A percentile compares a stretch with the other conserved stretches of the same genome.
Evolutionary conservation across 2,329 filamentous ascomycete genomes (phyloP).

Genomic region (Metarhizium guizhouense): DNA sequence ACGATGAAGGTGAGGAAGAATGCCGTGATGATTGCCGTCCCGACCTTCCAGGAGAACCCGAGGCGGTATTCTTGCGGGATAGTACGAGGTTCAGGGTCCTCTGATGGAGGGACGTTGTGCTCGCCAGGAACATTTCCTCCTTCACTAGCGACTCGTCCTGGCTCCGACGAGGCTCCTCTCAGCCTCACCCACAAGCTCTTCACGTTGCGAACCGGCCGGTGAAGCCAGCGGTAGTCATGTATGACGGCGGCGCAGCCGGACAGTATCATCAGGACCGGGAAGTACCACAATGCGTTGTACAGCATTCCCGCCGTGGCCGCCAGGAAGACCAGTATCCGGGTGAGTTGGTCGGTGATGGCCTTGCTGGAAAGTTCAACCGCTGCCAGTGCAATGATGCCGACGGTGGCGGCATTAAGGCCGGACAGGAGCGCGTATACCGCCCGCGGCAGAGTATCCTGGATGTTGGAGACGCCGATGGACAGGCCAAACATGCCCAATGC

Average conservation of each 20-base stretch:
- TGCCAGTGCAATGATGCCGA: conserved; percentile 63
- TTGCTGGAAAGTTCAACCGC: conserved; percentile 60
- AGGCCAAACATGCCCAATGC: conserved; percentile 63
- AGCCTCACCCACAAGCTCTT: background rate
- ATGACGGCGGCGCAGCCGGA: conserved; percentile 43
- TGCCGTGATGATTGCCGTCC: conserved; percentile 28
- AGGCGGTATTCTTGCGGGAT: conserved; percentile 18
- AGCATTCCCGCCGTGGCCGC: conserved; percentile 56
- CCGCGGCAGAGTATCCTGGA: conserved; percentile 48
- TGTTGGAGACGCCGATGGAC: conserved; percentile 52
- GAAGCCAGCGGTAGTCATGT: conserved; percentile 47
- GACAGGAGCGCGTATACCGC: conserved; percentile 61
- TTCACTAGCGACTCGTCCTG: background rate
- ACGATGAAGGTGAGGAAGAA: conserved; percentile 50
- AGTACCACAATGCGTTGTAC: conserved; percentile 70
- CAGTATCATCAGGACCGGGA: conserved; percentile 52
- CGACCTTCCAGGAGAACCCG: conserved; percentile 35
- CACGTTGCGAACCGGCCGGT: conserved; percentile 16
- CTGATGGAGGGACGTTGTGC: background rate
- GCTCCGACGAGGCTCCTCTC: background rate
- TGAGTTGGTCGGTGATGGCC: conserved; percentile 55
- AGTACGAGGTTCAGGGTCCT: background rate
- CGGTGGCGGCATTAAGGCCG: conserved; percentile 62
- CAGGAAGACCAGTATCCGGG: conserved; percentile 54
- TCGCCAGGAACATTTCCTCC: background rate